phyloP scores from a whole-genome alignment of 169 alveolate species.

The Cystoisospora suis region DNA sequence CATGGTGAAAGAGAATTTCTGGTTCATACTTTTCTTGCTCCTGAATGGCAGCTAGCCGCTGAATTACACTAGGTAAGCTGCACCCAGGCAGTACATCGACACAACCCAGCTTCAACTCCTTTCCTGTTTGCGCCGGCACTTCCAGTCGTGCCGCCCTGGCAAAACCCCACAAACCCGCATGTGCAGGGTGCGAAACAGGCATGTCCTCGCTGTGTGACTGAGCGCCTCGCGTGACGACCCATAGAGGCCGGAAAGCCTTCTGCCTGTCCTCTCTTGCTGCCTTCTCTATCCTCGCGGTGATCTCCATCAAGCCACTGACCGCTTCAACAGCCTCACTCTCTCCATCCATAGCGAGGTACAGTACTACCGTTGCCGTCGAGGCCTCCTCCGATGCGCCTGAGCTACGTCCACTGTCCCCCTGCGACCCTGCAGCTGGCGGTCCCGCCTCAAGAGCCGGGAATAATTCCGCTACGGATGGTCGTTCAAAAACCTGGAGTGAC shows the following conservation, averaged over 20 bases:
- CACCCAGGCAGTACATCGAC: slow-evolving; percentile 52
- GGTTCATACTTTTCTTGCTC: slow-evolving; percentile 35
- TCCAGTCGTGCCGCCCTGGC: slow-evolving; percentile 72
- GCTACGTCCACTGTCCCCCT: too few species aligned
- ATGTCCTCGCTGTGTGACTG: neutral
- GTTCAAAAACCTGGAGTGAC: slow-evolving; percentile 6
- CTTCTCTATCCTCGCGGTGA: neutral
- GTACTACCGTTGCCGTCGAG: neutral
- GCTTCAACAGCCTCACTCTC: neutral
- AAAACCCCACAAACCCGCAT: slow-evolving; percentile 78
- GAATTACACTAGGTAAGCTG: slow-evolving; percentile 7
- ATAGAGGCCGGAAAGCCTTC: neutral
- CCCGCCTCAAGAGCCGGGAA: neutral
- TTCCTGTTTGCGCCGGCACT: slow-evolving; percentile 44
- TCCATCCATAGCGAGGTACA: neutral
- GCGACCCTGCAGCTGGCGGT: neutral
- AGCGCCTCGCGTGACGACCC: slow-evolving; percentile 22
- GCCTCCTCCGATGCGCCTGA: neutral
- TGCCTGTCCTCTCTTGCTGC: neutral
- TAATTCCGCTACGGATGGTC: neutral
- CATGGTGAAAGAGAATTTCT: slow-evolving; percentile 31
- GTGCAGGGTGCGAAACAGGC: slow-evolving; percentile 1
- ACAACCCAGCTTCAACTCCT: slow-evolving; percentile 51
- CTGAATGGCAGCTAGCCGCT: slow-evolving; percentile 48
- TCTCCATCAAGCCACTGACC: neutral